Evolutionary conservation across 2,329 filamentous ascomycete genomes (phyloP), one percentile per base, ranked within the genome.

Genomic region (Cladosporium phlei): DNA sequence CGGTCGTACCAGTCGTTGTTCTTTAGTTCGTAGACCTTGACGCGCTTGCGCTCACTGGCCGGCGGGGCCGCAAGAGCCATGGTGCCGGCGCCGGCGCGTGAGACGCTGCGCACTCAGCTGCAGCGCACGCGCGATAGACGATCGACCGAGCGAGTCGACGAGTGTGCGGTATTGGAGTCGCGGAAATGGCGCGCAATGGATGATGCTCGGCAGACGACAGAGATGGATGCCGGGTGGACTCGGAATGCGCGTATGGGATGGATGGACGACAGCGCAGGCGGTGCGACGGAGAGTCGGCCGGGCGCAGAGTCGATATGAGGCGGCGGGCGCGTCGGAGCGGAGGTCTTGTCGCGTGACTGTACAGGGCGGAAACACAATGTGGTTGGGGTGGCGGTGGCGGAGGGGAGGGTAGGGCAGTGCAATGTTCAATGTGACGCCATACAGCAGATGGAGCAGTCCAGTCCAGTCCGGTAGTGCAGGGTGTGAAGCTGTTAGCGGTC

Each of bases 1-100:
- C 91, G 80, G 71, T 98, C 93, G 66, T 91, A 96, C 93, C 93
- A 98, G 80, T 97, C 93, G 77, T 95, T 95, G 72, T 95, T 89
- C 68, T 88, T 88, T 62, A 98, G 79, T 75, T 97, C 93, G 70
- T 98, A 98, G 66, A 98, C 93, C 77, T 98, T 98, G 70, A 97
- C 93, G 77, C 93, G 72, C 64, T 74, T 75, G 62, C 70, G 70
- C 61, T 75, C 72, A 59, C 70, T 73, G 56, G 69, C 65, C 46
- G 46, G 46, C 29, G 45, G 38, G 53, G 71, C 69, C 58, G 56
- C 55, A 50, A 55, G 52, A 50, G 57, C 57, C 57, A 57, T 57
- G 30, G 30, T 33, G 30, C 30, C 30, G 30, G 30, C 38, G 24
- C 42, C 42, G 42, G 42, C 42, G 32, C 32, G 32, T 29, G 22